Percentiles rank a stretch among this genome's conserved stretches.
Evolutionary conservation across 2,329 filamentous ascomycete species (phyloP).

Genomic region (Phyllosticta paracitricarpa): DNA sequence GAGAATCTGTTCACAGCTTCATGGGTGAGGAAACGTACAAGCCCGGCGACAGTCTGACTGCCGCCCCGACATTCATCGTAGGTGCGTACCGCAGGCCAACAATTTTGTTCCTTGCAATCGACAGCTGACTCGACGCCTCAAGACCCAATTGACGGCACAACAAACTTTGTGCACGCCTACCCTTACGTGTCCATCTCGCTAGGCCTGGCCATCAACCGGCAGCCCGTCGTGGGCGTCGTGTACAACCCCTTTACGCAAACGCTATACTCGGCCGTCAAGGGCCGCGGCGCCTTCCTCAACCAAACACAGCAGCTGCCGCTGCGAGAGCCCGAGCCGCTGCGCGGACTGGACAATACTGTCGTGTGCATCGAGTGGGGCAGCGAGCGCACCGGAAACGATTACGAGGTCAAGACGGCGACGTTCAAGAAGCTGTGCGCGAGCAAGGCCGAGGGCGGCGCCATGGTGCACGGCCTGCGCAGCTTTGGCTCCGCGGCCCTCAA

Average conservation of each 20-base stretch:
- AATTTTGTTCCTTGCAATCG: not conserved
- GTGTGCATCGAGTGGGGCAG: slow-evolving; percentile 67
- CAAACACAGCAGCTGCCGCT: slow-evolving; percentile 36
- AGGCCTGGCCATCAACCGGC: slow-evolving; percentile 51
- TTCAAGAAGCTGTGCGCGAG: slow-evolving; percentile 46
- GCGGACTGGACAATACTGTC: slow-evolving; percentile 51
- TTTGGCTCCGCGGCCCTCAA: slow-evolving; percentile 68
- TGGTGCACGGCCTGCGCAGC: slow-evolving; percentile 66
- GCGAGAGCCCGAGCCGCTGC: slow-evolving; percentile 41
- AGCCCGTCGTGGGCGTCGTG: slow-evolving; percentile 60
- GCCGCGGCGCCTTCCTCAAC: slow-evolving; percentile 50
- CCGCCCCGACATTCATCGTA: slow-evolving; percentile 55
- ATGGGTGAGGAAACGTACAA: slow-evolving; percentile 71
- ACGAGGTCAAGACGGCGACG: slow-evolving; percentile 55
- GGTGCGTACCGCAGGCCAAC: not conserved
- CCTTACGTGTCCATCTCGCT: slow-evolving; percentile 68
- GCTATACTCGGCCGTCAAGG: slow-evolving; percentile 59
- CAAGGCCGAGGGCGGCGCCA: slow-evolving; percentile 55
- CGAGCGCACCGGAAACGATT: slow-evolving; percentile 59
- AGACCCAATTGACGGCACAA: slow-evolving; percentile 74
- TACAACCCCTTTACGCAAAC: slow-evolving; percentile 68
- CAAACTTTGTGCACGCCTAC: slow-evolving; percentile 71
- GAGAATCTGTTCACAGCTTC: slow-evolving; percentile 35
- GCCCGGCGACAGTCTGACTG: slow-evolving; percentile 52
- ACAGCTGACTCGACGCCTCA: slow-evolving; percentile 39